These are phyloP conservation scores for Nemania sp. DNA, from an alignment of 2,329 filamentous ascomycete genomes.

Conservation along the genomic window DNA sequence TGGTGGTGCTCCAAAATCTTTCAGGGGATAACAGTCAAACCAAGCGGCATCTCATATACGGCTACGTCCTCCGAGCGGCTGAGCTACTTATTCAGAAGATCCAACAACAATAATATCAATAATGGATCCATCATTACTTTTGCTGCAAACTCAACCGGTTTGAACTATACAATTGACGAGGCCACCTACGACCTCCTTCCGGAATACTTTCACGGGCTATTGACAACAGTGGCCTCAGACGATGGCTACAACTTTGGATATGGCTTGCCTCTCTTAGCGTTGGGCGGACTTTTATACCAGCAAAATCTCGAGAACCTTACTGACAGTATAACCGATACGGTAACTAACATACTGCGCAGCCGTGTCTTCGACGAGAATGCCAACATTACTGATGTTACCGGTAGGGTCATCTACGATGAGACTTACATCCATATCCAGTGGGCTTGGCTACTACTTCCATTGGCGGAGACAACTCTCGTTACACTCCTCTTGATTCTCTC, in stretches of 20 bases:
- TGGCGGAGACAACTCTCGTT: conserved; percentile 1
- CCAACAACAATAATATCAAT: neutral
- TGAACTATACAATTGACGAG: conserved; percentile 16
- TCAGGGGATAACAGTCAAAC: conserved; percentile 8
- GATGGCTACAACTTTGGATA: neutral
- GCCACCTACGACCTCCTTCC: neutral
- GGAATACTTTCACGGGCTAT: neutral
- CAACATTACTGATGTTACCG: conserved; percentile 11
- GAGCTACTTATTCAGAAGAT: neutral
- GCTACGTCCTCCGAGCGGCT: neutral
- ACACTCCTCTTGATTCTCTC: conserved; percentile 9
- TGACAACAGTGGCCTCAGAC: neutral
- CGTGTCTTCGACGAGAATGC: conserved; percentile 8
- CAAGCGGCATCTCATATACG: neutral
- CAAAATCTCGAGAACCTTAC: conserved; percentile 16
- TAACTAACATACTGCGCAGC: conserved; percentile 26
- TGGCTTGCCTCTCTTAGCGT: neutral
- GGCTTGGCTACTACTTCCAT: conserved; percentile 12
- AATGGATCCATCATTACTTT: conserved; percentile 16
- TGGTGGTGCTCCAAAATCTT: conserved; percentile 35
- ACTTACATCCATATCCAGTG: conserved; percentile 16
- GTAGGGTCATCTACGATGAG: conserved; percentile 18
- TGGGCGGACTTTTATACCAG: conserved; percentile 14
- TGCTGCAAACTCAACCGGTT: neutral
- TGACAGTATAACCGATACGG: conserved; percentile 1